A percentile compares a stretch with the other conserved stretches of the same genome.
phyloP scores from a whole-genome alignment of 192 early-diverging fungal genomes.

The Gaertneriomyces semiglobifer region DNA sequence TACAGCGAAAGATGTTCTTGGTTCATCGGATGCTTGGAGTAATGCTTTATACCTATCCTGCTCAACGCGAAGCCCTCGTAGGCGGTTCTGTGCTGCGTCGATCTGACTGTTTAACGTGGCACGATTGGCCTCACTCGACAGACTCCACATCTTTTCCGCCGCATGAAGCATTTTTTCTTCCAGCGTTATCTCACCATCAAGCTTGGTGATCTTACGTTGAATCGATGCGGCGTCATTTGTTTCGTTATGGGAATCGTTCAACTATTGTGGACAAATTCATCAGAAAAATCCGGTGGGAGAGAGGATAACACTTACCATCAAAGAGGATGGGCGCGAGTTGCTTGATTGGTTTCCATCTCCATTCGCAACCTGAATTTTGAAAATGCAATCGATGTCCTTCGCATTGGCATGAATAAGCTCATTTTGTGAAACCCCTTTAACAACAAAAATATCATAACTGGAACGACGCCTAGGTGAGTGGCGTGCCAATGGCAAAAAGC shows the following conservation, averaged over 20 bases:
- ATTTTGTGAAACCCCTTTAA: slow-evolving; percentile 42
- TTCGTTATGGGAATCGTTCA: slow-evolving; percentile 11
- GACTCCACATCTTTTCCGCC: slow-evolving; percentile 40
- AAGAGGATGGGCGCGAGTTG: neutral
- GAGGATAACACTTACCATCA: neutral
- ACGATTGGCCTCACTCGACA: slow-evolving; percentile 38
- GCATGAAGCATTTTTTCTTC: slow-evolving; percentile 48
- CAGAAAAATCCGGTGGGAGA: neutral
- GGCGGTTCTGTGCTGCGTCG: slow-evolving; percentile 30
- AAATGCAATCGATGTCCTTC: slow-evolving; percentile 51
- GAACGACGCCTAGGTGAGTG: neutral
- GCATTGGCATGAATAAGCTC: slow-evolving; percentile 52
- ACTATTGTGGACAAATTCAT: neutral
- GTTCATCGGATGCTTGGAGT: neutral
- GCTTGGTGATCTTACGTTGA: slow-evolving; percentile 32
- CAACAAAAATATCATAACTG: slow-evolving; percentile 47
- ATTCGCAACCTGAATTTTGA: slow-evolving; percentile 44
- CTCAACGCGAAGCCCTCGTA: slow-evolving; percentile 31
- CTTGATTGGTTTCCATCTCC: neutral
- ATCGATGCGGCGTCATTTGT: slow-evolving; percentile 13
- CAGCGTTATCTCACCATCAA: slow-evolving; percentile 39
- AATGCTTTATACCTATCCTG: slow-evolving; percentile 23
- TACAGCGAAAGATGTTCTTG: neutral
- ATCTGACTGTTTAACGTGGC: slow-evolving; percentile 33
- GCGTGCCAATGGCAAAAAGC: neutral